A percentile compares a stretch with the other conserved stretches of the same genome.
These are phyloP conservation scores for Sophora flavescens DNA, from an alignment of 306 rosid species.

Conservation along the genomic window DNA sequence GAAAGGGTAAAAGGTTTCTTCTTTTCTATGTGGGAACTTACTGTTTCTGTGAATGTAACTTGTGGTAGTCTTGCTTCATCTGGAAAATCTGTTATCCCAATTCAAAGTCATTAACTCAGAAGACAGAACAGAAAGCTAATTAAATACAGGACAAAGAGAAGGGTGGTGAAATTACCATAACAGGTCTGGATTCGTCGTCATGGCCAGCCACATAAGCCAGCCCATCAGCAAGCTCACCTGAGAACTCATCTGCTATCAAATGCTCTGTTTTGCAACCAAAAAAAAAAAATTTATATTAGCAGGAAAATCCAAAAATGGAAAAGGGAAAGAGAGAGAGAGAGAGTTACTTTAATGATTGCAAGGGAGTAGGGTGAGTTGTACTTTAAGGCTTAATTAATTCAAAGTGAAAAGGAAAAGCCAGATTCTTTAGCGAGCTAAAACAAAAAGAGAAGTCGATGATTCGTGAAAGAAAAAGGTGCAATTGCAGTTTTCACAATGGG, in stretches of 20 bases:
- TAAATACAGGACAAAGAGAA: not conserved
- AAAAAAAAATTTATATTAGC: not conserved
- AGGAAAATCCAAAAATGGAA: not conserved
- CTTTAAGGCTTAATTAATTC: constrained; percentile 55
- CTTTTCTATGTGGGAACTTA: constrained; percentile 50
- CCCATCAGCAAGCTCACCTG: constrained; percentile 80
- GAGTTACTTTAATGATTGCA: constrained; percentile 62
- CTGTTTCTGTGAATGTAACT: constrained; percentile 92
- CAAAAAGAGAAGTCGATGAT: constrained; percentile 48
- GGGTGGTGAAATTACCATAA: constrained; percentile 51
- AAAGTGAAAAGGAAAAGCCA: constrained; percentile 63
- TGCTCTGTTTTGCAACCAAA: constrained; percentile 59
- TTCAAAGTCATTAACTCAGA: constrained; percentile 39
- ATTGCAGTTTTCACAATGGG: constrained; percentile 36
- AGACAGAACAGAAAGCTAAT: not conserved
- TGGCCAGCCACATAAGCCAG: constrained; percentile 85
- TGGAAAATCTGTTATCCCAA: constrained; percentile 76
- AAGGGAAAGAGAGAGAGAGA: not conserved
- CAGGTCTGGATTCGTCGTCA: constrained; percentile 80
- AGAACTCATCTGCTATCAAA: constrained; percentile 84
- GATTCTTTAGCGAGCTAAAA: constrained; percentile 65
- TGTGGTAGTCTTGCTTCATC: constrained; percentile 92
- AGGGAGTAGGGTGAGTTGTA: constrained; percentile 43
- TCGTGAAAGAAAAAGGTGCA: constrained; percentile 43
- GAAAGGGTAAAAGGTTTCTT: not conserved